Evolutionary conservation across 768 basidiomycete species (phyloP), one percentile per base, ranked within the genome.

Genomic region (Fistulinella prunicolor): DNA sequence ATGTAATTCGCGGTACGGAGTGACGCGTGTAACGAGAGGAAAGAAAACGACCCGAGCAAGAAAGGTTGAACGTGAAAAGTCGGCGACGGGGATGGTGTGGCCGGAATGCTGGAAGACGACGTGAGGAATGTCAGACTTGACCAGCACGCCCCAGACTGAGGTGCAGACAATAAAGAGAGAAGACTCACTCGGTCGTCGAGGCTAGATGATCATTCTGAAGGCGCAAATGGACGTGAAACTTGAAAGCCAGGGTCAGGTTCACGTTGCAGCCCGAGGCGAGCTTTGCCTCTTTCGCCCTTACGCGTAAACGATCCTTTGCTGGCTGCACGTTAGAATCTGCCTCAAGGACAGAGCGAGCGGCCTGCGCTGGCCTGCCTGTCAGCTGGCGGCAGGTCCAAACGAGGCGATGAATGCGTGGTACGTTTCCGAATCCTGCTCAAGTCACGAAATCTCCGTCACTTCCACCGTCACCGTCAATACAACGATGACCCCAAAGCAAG

Each of bases 161-260:
- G n/a, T n/a, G n/a, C n/a, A n/a, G n/a, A n/a, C n/a, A n/a, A n/a
- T n/a, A n/a, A n/a, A n/a, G n/a, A n/a, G n/a, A n/a, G n/a, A n/a
- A n/a, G n/a, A n/a, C n/a, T n/a, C n/a, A n/a, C n/a, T n/a, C 38
- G 32, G 32, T 34, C 32, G 16, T n/a, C 16, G 43, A 38, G 50
- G 44, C 63, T 62, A 63, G 43, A 51, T 35, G 38, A 43, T 49
- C 61, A 64, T 64, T 50, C 42, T 23, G 38, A 38, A 39, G 55
- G 53, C 48, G 55, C 32, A 55, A 60, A 43, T 49, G 34, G 60
- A 39, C n/a, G 59, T 55, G 56, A 55, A 58, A 44, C n/a, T n/a
- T n/a, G n/a, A n/a, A n/a, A n/a, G n/a, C 10, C 6, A 28, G 26
- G 26, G 47, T 32, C 43, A 38, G 41, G 50, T 47, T 54, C 46